These are phyloP conservation scores for Candida dajiaensis DNA, from an alignment of 805 yeast genomes.

Conservation along the genomic window DNA sequence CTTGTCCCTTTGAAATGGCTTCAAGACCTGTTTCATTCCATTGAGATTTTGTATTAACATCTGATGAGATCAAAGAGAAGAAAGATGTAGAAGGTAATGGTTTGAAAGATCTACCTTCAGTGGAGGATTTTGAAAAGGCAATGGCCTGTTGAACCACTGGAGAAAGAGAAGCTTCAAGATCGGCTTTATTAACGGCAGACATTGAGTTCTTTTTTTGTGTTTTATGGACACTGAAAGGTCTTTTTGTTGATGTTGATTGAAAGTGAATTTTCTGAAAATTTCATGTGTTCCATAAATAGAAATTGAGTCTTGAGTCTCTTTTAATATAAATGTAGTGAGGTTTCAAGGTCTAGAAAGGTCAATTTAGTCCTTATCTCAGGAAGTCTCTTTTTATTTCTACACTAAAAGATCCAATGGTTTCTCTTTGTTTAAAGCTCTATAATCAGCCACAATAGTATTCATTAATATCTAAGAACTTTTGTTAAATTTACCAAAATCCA, in stretches of 20 bases:
- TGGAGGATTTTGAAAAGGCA: conserved; percentile 25
- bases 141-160: conserved; percentile 35
- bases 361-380: too few relatives aligned
- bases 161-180: conserved; percentile 18
- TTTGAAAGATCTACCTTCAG: conserved; percentile 28
- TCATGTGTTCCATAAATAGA: too few relatives aligned
- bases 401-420: too few relatives aligned
- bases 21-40: conserved; percentile 47
- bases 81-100: conserved; percentile 50
- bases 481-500: not conserved
- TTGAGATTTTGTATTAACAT: conserved; percentile 15
- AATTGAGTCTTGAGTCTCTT: too few relatives aligned
- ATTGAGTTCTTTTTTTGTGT: not conserved
- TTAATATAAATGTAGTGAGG: too few relatives aligned
- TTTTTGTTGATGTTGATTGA: too few relatives aligned
- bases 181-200: not conserved
- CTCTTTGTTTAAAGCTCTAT: too few relatives aligned
- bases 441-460: too few relatives aligned
- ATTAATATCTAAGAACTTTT: not conserved
- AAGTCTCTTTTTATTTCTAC: too few relatives aligned
- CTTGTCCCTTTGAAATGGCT: conserved; percentile 65
- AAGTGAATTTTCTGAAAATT: too few relatives aligned
- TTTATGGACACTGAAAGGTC: too few relatives aligned
- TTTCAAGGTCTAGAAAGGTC: too few relatives aligned
- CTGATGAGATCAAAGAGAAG: conserved; percentile 35